Percentiles rank a stretch among this genome's conserved stretches.
phyloP scores from a whole-genome alignment of 306 rosid species.

The Sicyos baderoa region DNA sequence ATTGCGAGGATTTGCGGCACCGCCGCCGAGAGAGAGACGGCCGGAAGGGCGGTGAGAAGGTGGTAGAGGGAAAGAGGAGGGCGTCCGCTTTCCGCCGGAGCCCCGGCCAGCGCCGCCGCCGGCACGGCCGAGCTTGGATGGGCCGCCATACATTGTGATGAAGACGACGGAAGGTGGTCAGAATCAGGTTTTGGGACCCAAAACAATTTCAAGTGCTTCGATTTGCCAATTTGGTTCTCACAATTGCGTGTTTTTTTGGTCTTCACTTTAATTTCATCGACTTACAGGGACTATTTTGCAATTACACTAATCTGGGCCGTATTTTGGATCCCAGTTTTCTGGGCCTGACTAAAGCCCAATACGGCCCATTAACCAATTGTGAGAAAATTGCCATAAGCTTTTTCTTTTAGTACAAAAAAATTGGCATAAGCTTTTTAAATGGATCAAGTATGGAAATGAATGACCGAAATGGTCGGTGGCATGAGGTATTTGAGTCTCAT shows the following conservation, averaged over 20 bases:
- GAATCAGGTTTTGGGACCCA: slow-evolving; percentile 21
- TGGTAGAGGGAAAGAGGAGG: slow-evolving; percentile 43
- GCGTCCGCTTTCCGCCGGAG: slow-evolving; percentile 44
- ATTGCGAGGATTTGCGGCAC: slow-evolving; percentile 28
- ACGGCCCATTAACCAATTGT: not conserved
- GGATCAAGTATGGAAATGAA: no score
- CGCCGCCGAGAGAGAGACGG: slow-evolving; percentile 59
- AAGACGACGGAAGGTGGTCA: slow-evolving; percentile 12
- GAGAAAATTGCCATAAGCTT: no score
- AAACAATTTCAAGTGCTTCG: not conserved
- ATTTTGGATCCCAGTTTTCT: not conserved
- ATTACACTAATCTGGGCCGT: not conserved
- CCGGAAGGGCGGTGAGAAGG: slow-evolving; percentile 44
- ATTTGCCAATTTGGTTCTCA: no score
- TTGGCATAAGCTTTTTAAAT: no score
- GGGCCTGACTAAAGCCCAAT: not conserved
- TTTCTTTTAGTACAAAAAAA: no score
- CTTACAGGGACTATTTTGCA: not conserved
- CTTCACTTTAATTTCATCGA: not conserved
- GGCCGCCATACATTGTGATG: slow-evolving; percentile 54
- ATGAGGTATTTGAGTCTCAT: no score
- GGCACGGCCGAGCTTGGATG: slow-evolving; percentile 73
- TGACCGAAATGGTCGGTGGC: no score
- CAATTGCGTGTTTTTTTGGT: not conserved
- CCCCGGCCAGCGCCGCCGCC: slow-evolving; percentile 44